Base-by-base conservation (phyloP, 1,284 basidiomycete species). In the Ustilago vetiveriae region DNA sequence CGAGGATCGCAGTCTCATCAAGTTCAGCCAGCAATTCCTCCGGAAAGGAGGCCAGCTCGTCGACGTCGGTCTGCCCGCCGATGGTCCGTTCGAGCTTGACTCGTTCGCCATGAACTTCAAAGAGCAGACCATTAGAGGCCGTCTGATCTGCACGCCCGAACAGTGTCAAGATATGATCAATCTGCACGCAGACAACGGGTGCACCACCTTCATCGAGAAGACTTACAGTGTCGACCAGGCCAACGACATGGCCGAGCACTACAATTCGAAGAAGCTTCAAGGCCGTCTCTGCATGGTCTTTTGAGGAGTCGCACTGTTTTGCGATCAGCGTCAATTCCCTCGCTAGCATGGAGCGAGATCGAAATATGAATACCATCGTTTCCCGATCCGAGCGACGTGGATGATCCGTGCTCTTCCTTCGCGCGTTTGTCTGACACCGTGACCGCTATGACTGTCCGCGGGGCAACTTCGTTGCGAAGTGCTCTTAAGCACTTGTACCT, bases 81-180 rank as follows among this genome's bases (percentile, higher is more conserved):
- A 74, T 29, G 71, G 71, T 2, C 71, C 75, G 0, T 66, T 77
- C 19, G 70, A 75, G 59, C 36, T 77, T 11, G 73, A 75, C 32
- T 35, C 70, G 1, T 77, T 77, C 33, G 65, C 67, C 17, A 49
- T 77, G 40, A 76, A 67, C 55, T 77, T 77, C 68, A 75, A 75
- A 50, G 75, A 77, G 55, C 75, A 77, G 53, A 75, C 66, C 27
- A 65, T 77, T 30, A 51, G 60, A 19, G 75, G 75, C n/a, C 59
- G 72, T 21, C 51, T 77, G 16, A 77, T 77, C 36, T 77, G 72
- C 59, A 75, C 75, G 5, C 75, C 75, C 8, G 67, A 70, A 26
- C 73, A 77, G 57, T 60, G 57, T 22, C 71, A 75, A 47, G 71
- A 72, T 19, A 74, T 77, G 75, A 55, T 77, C 48, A 69, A 75